Evolutionary conservation across 495 filamentous ascomycete genomes (phyloP).

Genomic region (Talaromyces adpressus): DNA sequence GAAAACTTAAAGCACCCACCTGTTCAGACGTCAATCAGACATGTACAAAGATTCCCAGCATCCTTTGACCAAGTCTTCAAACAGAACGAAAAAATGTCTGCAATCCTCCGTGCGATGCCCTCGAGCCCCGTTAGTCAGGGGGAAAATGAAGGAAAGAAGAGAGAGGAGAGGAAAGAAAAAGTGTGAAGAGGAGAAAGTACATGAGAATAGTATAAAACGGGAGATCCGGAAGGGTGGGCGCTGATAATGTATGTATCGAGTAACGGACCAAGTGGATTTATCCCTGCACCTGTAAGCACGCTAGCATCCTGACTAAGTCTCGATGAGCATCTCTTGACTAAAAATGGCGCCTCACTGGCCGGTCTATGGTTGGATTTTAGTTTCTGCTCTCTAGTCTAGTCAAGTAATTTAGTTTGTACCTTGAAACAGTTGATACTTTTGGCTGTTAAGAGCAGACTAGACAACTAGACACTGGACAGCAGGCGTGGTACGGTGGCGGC

Average conservation of each 20-base stretch:
- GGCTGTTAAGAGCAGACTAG: not conserved
- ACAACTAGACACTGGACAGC: no score
- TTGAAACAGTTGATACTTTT: not conserved
- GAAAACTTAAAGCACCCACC: not conserved
- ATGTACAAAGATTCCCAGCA: conserved; percentile 5
- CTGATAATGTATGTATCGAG: not conserved
- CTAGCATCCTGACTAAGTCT: not conserved
- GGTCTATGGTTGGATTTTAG: not conserved
- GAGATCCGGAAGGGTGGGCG: conserved; percentile 2
- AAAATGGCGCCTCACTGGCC: not conserved
- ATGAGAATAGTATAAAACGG: not conserved
- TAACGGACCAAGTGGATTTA: not conserved
- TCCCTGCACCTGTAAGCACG: not conserved
- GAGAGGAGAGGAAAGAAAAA: not conserved
- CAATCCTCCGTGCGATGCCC: not conserved
- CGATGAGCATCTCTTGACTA: not conserved
- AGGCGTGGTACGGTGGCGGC: not conserved
- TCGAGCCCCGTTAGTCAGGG: not conserved
- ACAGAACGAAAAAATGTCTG: not conserved
- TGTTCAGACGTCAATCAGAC: not conserved
- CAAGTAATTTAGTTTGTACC: not conserved
- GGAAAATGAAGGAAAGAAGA: not conserved
- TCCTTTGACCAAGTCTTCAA: not conserved
- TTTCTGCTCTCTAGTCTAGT: not conserved
- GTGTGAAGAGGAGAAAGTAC: not conserved